Percentiles rank a stretch among this genome's conserved stretches.
Evolutionary conservation across 2,329 filamentous ascomycete genomes (phyloP).

Genomic region (Pseudogymnoascus sp.): DNA sequence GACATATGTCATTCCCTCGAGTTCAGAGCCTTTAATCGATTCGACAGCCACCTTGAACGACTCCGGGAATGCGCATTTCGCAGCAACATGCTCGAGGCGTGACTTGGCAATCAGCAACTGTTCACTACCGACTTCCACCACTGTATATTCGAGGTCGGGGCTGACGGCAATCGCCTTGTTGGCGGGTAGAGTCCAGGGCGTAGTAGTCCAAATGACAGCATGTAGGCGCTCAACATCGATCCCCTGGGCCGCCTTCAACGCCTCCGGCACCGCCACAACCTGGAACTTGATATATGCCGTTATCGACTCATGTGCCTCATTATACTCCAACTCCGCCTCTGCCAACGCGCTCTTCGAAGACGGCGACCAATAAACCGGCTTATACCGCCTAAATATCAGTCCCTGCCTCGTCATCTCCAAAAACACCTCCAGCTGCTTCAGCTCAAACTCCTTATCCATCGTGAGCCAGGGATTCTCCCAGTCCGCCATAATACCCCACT

Average conservation of each 20-base stretch:
- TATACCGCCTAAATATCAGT: slow-evolving; percentile 67
- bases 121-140: slow-evolving; percentile 49
- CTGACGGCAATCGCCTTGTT: slow-evolving; percentile 85
- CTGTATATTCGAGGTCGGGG: slow-evolving; percentile 60
- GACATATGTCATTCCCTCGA: slow-evolving; percentile 58
- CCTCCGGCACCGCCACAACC: slow-evolving; percentile 40
- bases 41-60: slow-evolving; percentile 40
- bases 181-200: slow-evolving; percentile 91
- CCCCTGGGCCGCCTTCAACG: slow-evolving; percentile 34
- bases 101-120: slow-evolving; percentile 64
- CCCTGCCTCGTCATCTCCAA: slow-evolving; percentile 64
- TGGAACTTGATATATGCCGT: slow-evolving; percentile 77
- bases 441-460: slow-evolving; percentile 68
- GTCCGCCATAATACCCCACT: slow-evolving; percentile 71
- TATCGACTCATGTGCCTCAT: slow-evolving; percentile 61
- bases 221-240: slow-evolving; percentile 36
- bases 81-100: slow-evolving; percentile 52
- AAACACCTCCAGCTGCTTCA: slow-evolving; percentile 66
- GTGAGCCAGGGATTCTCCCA: slow-evolving; percentile 72
- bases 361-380: slow-evolving; percentile 81
- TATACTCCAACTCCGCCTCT: slow-evolving; percentile 78
- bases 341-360: slow-evolving; percentile 71
- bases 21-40: slow-evolving; percentile 52
- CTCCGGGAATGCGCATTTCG: slow-evolving; percentile 31
- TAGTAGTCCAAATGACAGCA: slow-evolving; percentile 97